Percentiles rank a stretch among this genome's conserved stretches.
phyloP scores from a whole-genome alignment of 2,329 filamentous ascomycete genomes.

The Cladosporium phlei region DNA sequence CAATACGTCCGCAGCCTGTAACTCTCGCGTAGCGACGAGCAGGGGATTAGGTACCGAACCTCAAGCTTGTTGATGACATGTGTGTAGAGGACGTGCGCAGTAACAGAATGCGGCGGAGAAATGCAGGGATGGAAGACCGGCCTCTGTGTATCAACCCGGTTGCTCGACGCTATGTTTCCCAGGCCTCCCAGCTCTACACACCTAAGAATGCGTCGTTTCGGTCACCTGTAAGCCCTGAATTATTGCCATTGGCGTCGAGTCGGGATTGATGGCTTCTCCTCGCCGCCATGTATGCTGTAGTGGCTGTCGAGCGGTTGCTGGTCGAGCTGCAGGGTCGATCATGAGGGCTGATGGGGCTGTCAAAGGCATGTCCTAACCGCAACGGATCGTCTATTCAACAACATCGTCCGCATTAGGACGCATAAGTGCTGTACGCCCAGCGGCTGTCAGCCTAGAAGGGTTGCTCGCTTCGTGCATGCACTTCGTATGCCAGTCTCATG shows the following conservation, averaged over 20 bases:
- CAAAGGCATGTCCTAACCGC: constrained; percentile 7
- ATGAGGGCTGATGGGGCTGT: constrained; percentile 2
- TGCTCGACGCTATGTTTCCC: neutral
- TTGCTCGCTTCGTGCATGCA: constrained; percentile 6
- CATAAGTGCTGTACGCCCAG: constrained; percentile 1
- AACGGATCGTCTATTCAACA: constrained; percentile 2
- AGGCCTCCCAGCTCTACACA: no score
- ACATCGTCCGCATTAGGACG: constrained; percentile 2
- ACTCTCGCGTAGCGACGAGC: neutral
- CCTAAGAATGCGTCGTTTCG: no score
- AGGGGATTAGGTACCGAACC: no score
- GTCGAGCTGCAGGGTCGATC: constrained; percentile 4
- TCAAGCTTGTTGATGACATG: neutral
- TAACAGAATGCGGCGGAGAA: neutral
- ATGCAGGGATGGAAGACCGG: constrained; percentile 4
- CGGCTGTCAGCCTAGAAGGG: constrained; percentile 10
- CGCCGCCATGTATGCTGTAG: no score
- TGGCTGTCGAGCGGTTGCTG: no score
- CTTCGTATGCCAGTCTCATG: constrained; percentile 4
- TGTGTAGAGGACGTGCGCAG: neutral
- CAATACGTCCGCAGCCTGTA: constrained; percentile 1
- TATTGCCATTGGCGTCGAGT: no score
- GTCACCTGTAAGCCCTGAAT: no score
- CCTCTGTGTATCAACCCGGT: constrained; percentile 7
- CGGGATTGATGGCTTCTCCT: no score